Evolutionary conservation across 805 yeast genomes (phyloP).

Genomic region (Yarrowia sp.): DNA sequence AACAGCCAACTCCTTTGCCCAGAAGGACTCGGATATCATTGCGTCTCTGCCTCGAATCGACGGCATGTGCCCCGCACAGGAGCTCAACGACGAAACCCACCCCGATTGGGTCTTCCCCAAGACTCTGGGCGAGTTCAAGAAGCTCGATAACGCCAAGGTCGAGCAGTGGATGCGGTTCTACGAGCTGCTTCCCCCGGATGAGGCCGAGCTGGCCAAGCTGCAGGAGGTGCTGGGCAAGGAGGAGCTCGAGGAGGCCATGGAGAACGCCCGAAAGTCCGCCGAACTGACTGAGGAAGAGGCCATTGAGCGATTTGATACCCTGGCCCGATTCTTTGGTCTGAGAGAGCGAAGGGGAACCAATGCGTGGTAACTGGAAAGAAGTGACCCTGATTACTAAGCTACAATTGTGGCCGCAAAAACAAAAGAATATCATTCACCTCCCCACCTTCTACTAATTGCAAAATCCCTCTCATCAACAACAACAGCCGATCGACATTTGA

Average conservation of each 20-base stretch:
- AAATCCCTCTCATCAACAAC: not conserved
- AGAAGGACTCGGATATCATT: slow-evolving; percentile 54
- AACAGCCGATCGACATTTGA: not conserved
- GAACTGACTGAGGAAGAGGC: slow-evolving; percentile 58
- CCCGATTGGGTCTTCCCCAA: slow-evolving; percentile 58
- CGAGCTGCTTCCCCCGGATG: slow-evolving; percentile 73
- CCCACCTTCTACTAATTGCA: no score
- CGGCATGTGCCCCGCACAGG: slow-evolving; percentile 68
- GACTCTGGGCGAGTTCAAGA: slow-evolving; percentile 61
- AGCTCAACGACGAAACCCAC: slow-evolving; percentile 40
- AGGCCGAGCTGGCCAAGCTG: slow-evolving; percentile 60
- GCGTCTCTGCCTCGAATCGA: slow-evolving; percentile 80
- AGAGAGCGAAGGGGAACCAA: slow-evolving; percentile 59
- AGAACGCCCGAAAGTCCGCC: slow-evolving; percentile 48
- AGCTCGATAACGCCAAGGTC: slow-evolving; percentile 56
- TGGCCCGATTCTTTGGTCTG: slow-evolving; percentile 75
- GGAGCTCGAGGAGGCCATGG: slow-evolving; percentile 48
- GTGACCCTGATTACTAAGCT: no score
- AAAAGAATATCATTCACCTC: no score
- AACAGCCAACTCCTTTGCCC: slow-evolving; percentile 65
- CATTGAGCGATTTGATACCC: slow-evolving; percentile 63
- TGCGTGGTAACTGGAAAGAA: slow-evolving; percentile 53
- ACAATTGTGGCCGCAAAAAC: no score
- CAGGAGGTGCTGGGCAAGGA: slow-evolving; percentile 59
- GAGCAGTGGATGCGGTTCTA: slow-evolving; percentile 71